Evolutionary conservation across 768 basidiomycete genomes (phyloP), one percentile per base, ranked within the genome.

Genomic region (Leccinum broughii): DNA sequence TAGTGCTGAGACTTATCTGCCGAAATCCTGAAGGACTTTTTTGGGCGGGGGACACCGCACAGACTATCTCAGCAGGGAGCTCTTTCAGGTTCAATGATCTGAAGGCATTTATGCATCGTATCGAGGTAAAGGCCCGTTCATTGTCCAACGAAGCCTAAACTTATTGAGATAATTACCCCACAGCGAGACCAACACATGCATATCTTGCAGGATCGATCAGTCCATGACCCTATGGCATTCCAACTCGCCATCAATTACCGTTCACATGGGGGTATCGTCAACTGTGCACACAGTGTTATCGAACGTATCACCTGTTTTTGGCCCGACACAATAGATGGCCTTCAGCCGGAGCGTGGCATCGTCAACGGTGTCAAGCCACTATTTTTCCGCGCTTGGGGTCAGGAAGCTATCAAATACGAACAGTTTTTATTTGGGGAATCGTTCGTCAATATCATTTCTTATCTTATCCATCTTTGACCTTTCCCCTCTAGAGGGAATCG

Each of bases 11-110:
- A 32, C 76, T 77, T 0, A 67, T 91, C n/a, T 90, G 87, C 61
- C 71, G 71, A 11, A 90, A 90, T 65, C 80, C 83, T 0, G 75
- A 88, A 54, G 89, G 89, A 0, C 71, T 90, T 20, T 87, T 91
- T 62, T 90, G 88, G 87, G 89, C 88, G 2, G 90, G 90, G 0
- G 90, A 92, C 66, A 90, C 90, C 0, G 88, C 90, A 0, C 90
- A 92, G 63, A 88, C 89, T 0, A 91, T 92, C 41, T 85, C 87
- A 0, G 80, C 83, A 1, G 90, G 89, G 3, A 88, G 86, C 62
- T 81, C 87, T 0, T 92, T 92, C 64, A 76, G 85, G 10, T 92
- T 92, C 67, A 76, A 87, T 56, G 87, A 90, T 49, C 68, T 92
- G 54, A 90, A 85, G 67, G 82, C 89, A 1, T 89, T 88, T 62